A percentile compares a stretch with the other conserved stretches of the same genome.
phyloP scores from a whole-genome alignment of 1,139 yeast species.

The Candida sanyaensis region DNA sequence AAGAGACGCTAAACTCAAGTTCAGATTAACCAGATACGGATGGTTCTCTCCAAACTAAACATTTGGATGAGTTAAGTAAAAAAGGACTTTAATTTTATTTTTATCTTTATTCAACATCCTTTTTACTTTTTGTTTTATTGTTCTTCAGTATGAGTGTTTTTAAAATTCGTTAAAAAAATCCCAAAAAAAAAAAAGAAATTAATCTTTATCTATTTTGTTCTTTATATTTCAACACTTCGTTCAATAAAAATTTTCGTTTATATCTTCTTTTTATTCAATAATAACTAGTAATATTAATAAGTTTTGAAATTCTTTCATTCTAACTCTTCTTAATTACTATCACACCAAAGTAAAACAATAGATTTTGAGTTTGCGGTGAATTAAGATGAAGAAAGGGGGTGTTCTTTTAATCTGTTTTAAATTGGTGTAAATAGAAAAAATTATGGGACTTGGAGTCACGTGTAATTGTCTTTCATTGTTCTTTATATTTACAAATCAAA shows the following conservation, averaged over 20 bases:
- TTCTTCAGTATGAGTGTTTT: background rate
- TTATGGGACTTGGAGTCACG: no score
- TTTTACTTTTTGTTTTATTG: background rate
- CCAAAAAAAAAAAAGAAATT: background rate
- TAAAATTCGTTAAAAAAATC: background rate
- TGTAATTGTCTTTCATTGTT: no score
- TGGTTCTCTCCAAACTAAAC: constrained; percentile 13
- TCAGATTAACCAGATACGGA: constrained; percentile 11
- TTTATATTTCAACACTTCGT: background rate
- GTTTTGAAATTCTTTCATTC: no score
- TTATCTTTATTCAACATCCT: background rate
- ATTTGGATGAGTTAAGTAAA: background rate
- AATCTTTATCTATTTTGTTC: background rate
- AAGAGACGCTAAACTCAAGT: constrained; percentile 7
- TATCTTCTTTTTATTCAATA: background rate
- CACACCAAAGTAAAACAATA: no score
- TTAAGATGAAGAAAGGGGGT: no score
- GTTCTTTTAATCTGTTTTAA: no score
- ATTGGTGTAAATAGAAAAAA: no score
- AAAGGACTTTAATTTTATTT: background rate
- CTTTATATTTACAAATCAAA: no score
- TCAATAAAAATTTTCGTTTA: background rate
- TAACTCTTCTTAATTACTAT: no score
- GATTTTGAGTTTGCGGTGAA: no score
- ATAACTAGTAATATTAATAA: no score